Percentiles rank a stretch among this genome's conserved stretches.
Evolutionary conservation across 1,284 basidiomycete genomes (phyloP).

Genomic region (Microbotryum silenes-acaulis): DNA sequence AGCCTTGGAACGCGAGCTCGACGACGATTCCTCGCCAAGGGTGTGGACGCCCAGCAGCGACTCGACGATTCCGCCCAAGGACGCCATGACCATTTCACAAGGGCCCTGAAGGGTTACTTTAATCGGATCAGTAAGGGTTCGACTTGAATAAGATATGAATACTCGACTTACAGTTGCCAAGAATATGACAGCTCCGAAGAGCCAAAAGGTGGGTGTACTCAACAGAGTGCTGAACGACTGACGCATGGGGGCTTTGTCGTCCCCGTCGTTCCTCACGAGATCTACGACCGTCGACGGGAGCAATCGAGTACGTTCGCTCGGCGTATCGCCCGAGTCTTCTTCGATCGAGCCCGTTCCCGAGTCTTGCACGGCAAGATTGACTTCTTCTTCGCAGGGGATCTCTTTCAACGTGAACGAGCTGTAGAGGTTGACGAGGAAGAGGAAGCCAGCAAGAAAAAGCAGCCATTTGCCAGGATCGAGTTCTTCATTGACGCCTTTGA

Average conservation of each 20-base stretch:
- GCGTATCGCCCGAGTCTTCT: neutral
- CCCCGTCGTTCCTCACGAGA: too few species aligned
- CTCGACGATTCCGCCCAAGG: slow-evolving; percentile 27
- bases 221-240: slow-evolving; percentile 5
- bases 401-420: slow-evolving; percentile 23
- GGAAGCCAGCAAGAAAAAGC: slow-evolving; percentile 27
- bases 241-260: neutral
- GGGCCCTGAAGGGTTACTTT: slow-evolving; percentile 10
- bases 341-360: neutral
- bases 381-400: slow-evolving; percentile 19
- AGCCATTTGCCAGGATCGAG: slow-evolving; percentile 31
- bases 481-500: slow-evolving; percentile 12
- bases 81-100: slow-evolving; percentile 30
- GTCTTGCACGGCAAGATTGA: neutral
- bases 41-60: slow-evolving; percentile 18
- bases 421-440: slow-evolving; percentile 26
- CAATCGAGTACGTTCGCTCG: too few species aligned
- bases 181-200: slow-evolving; percentile 29
- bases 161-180: slow-evolving; percentile 18
- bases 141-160: neutral
- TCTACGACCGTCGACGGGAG: too few species aligned
- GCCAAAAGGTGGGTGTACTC: slow-evolving; percentile 28
- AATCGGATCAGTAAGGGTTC: neutral
- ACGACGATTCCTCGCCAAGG: slow-evolving; percentile 2
- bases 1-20: neutral